Evolutionary conservation across 371 early-diverging fungal species (phyloP).

Genomic region (Haplosporangium sp.): DNA sequence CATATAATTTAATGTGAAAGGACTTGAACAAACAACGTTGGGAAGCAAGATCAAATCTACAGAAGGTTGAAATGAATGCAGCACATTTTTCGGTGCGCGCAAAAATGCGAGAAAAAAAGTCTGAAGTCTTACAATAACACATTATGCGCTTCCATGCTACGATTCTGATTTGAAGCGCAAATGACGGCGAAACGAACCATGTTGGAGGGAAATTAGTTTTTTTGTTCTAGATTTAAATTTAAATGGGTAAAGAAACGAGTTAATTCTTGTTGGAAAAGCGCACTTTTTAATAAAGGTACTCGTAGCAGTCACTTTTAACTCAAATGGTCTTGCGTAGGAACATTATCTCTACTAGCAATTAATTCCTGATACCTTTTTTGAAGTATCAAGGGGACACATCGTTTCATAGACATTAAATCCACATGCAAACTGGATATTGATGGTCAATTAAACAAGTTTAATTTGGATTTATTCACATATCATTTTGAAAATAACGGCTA

Average conservation of each 20-base stretch:
- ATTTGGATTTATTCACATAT: too few relatives aligned
- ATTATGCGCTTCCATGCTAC: conserved; percentile 97
- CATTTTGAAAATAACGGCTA: not conserved
- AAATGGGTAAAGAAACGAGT: too few relatives aligned
- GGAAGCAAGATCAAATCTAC: too few relatives aligned
- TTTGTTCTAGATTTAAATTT: too few relatives aligned
- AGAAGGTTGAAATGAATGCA: too few relatives aligned
- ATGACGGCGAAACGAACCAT: conserved; percentile 92
- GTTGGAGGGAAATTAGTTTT: not conserved
- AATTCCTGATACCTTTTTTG: not conserved
- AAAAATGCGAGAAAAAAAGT: not conserved
- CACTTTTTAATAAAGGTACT: not conserved
- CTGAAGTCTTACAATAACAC: conserved; percentile 73
- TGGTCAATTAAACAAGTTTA: too few relatives aligned
- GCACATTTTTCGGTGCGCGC: too few relatives aligned
- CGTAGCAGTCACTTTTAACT: not conserved
- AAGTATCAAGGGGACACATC: not conserved
- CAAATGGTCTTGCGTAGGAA: not conserved
- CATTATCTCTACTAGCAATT: not conserved
- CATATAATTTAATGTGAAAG: too few relatives aligned
- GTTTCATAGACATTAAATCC: not conserved
- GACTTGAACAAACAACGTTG: too few relatives aligned
- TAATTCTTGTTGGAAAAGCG: too few relatives aligned
- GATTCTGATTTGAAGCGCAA: conserved; percentile 97
- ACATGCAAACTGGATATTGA: too few relatives aligned